Conservation (phyloP, 2,329 filamentous ascomycete species). For the Calonectria leucothoes region DNA sequence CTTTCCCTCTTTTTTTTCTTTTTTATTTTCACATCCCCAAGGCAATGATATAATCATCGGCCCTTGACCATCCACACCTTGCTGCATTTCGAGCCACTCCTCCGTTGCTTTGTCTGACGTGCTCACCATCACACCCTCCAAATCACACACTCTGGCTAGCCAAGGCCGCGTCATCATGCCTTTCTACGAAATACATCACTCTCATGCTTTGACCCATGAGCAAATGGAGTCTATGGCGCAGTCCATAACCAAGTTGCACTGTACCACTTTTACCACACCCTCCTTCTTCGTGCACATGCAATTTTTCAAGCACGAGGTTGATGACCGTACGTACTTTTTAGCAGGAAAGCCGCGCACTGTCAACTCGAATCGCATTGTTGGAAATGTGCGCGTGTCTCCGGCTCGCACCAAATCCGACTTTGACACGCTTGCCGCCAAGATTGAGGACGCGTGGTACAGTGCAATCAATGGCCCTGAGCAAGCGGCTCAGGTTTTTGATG, state of each 20-base stretch:
- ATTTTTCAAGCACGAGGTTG: slow-evolving; percentile 18
- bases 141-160: neutral
- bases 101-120: neutral
- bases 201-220: slow-evolving; percentile 10
- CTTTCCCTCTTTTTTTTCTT: neutral
- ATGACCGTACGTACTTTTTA: slow-evolving; percentile 23
- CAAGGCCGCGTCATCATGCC: slow-evolving; percentile 21
- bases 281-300: slow-evolving; percentile 33
- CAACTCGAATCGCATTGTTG: slow-evolving; percentile 30
- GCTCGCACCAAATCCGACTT: slow-evolving; percentile 21
- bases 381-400: slow-evolving; percentile 27
- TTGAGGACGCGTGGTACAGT: slow-evolving; percentile 28
- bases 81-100: neutral
- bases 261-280: slow-evolving; percentile 26
- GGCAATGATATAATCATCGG: neutral
- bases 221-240: slow-evolving; percentile 24
- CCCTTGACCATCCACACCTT: neutral
- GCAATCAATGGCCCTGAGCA: neutral
- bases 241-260: slow-evolving; percentile 29
- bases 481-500: neutral
- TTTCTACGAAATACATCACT: slow-evolving; percentile 33
- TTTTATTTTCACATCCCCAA: neutral
- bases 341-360: slow-evolving; percentile 15
- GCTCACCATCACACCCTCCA: neutral
- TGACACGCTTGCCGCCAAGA: slow-evolving; percentile 22